phyloP scores from a whole-genome alignment of 2,329 filamentous ascomycete species.

The Purpureocillium lavendulum region DNA sequence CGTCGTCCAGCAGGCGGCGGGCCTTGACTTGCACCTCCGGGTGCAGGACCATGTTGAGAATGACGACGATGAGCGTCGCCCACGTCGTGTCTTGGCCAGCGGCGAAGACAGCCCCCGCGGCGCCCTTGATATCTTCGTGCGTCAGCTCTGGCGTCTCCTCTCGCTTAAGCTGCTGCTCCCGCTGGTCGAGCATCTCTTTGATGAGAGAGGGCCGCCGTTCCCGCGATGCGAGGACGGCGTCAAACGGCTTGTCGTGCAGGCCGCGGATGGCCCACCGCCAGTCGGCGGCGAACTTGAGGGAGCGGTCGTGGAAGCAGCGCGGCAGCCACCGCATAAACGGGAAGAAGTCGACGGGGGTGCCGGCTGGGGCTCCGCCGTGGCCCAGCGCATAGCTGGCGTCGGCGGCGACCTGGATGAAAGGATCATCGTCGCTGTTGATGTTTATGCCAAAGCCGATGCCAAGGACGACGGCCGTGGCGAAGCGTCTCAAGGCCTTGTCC shows the following conservation, averaged over 20 bases:
- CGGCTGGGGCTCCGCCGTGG: slow-evolving; percentile 19
- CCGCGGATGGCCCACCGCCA: slow-evolving; percentile 23
- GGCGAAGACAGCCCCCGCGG: slow-evolving; percentile 37
- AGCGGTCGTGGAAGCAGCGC: slow-evolving; percentile 22
- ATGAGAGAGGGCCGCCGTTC: slow-evolving; percentile 20
- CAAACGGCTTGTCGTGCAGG: slow-evolving; percentile 36
- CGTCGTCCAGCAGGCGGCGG: slow-evolving; percentile 34
- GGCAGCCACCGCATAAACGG: slow-evolving; percentile 35
- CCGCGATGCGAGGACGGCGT: slow-evolving; percentile 20
- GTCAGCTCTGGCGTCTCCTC: slow-evolving; percentile 23
- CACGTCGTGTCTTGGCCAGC: slow-evolving; percentile 38
- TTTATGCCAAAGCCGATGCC: slow-evolving; percentile 34
- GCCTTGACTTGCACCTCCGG: slow-evolving; percentile 38
- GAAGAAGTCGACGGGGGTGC: slow-evolving; percentile 38
- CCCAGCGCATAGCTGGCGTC: slow-evolving; percentile 19
- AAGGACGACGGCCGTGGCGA: slow-evolving; percentile 31
- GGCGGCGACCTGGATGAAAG: slow-evolving; percentile 29
- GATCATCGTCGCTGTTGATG: slow-evolving; percentile 25
- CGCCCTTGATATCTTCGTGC: slow-evolving; percentile 38
- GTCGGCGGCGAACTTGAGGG: slow-evolving; percentile 19
- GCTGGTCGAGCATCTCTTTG: slow-evolving; percentile 16
- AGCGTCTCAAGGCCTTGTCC: slow-evolving; percentile 27
- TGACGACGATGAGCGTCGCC: slow-evolving; percentile 32
- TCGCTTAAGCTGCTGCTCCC: slow-evolving; percentile 13
- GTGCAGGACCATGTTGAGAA: slow-evolving; percentile 34